Percentiles rank a stretch among this genome's conserved stretches.
Evolutionary conservation across 202 grass and related monocot species (phyloP).

Genomic region (Saccharum hybrid): DNA sequence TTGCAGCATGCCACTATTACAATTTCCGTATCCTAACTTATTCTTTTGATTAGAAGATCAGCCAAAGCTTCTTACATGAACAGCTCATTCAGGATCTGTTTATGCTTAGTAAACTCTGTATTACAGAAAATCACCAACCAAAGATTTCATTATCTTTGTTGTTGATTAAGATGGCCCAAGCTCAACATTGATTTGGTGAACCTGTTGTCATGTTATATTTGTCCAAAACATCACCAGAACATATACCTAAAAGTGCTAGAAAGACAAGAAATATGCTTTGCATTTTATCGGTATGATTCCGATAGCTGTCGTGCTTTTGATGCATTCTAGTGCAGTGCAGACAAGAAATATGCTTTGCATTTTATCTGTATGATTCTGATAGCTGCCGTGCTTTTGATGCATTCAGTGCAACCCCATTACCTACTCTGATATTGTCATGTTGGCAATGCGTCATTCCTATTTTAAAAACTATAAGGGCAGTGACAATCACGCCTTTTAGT

Average conservation of each 20-base stretch:
- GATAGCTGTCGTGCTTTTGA: not conserved
- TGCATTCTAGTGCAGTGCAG: not conserved
- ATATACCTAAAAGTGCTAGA: conserved; percentile 1
- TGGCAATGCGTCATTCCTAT: not conserved
- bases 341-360: conserved; percentile 10
- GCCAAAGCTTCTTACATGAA: not conserved
- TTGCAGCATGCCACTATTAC: not conserved
- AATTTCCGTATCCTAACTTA: not conserved
- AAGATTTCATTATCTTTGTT: not conserved
- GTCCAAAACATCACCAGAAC: not conserved
- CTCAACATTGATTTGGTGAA: conserved; percentile 8
- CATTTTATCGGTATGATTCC: conserved; percentile 9
- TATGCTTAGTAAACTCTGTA: conserved; percentile 4
- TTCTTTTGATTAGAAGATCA: not conserved
- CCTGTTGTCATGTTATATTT: not conserved
- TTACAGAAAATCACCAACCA: not conserved
- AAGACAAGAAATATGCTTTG: conserved; percentile 18
- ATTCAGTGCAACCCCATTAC: not conserved
- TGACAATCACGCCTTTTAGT: not conserved
- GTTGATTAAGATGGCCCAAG: conserved; percentile 25
- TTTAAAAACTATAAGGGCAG: not conserved
- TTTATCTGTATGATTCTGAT: not conserved
- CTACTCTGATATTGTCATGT: conserved; percentile 9
- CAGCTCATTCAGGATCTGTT: not conserved
- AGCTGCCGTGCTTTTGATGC: not conserved